phyloP scores from a whole-genome alignment of 331 rosid species.

The Prunus yedoensis region DNA sequence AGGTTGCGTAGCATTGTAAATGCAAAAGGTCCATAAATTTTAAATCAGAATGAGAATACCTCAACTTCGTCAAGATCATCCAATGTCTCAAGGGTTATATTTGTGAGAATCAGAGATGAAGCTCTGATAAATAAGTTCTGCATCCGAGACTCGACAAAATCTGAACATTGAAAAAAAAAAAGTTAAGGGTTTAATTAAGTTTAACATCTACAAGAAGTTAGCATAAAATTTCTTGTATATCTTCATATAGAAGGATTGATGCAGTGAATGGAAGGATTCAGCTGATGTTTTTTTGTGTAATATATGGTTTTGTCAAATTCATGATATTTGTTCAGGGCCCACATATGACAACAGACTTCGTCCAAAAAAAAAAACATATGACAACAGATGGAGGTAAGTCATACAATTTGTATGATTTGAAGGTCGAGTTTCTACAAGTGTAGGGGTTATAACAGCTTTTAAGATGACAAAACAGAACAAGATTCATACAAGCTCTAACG shows the following conservation, averaged over 20 bases:
- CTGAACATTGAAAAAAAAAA: conserved; percentile 35
- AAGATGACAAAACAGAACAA: background rate
- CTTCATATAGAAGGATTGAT: background rate
- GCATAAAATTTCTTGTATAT: background rate
- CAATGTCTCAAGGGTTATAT: conserved; percentile 52
- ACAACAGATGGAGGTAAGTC: background rate
- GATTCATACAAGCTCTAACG: background rate
- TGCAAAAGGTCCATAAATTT: background rate
- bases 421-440: background rate
- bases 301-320: background rate
- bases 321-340: background rate
- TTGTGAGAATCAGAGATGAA: conserved; percentile 62
- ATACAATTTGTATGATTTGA: background rate
- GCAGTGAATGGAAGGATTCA: background rate
- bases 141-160: conserved; percentile 53
- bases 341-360: background rate
- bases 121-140: conserved; percentile 55
- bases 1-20: background rate
- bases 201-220: conserved; percentile 11
- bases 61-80: conserved; percentile 67
- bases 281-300: background rate
- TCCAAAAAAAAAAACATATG: background rate
- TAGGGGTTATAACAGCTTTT: background rate
- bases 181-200: background rate
- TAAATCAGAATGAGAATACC: conserved; percentile 41